Evolutionary conservation across 148 eudicot genomes (phyloP).

Genomic region (Silene latifolia): DNA sequence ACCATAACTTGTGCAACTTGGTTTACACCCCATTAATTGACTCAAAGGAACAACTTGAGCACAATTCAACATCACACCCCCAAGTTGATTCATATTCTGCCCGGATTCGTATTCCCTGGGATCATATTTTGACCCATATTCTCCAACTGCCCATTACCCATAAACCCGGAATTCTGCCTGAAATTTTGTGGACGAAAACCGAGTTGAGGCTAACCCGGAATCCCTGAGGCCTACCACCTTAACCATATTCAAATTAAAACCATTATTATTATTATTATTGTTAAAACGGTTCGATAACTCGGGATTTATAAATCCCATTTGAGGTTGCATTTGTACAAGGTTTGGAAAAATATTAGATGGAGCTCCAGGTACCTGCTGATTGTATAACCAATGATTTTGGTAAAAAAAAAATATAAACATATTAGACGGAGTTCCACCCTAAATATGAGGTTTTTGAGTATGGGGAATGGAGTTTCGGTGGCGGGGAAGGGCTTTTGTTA

Average conservation of each 20-base stretch:
- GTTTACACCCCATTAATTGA: slow-evolving; percentile 35
- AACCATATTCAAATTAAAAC: slow-evolving; percentile 17
- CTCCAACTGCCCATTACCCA: slow-evolving; percentile 27
- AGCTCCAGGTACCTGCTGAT: slow-evolving; percentile 26
- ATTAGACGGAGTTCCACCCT: too few species aligned
- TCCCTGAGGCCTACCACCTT: slow-evolving; percentile 16
- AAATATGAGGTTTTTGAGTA: too few species aligned
- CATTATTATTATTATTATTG: slow-evolving; percentile 1
- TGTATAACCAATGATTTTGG: background rate
- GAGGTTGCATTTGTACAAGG: too few species aligned
- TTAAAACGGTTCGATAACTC: slow-evolving; percentile 23
- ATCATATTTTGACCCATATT: slow-evolving; percentile 24
- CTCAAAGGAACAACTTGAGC: slow-evolving; percentile 34
- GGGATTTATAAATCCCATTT: slow-evolving; percentile 32
- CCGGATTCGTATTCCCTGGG: slow-evolving; percentile 15
- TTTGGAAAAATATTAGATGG: slow-evolving; percentile 26
- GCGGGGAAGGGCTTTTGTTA: too few species aligned
- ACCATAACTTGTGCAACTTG: slow-evolving; percentile 41
- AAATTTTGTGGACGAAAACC: slow-evolving; percentile 30
- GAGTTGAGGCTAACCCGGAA: slow-evolving; percentile 11
- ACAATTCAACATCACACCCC: slow-evolving; percentile 27
- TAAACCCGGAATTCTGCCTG: slow-evolving; percentile 23
- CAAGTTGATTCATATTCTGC: slow-evolving; percentile 29
- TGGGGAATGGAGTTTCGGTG: too few species aligned
- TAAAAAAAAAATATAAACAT: too few species aligned